These are phyloP conservation scores for Thermothielavioides terrestris DNA, from an alignment of 495 filamentous ascomycete species.

Conservation along the genomic window DNA sequence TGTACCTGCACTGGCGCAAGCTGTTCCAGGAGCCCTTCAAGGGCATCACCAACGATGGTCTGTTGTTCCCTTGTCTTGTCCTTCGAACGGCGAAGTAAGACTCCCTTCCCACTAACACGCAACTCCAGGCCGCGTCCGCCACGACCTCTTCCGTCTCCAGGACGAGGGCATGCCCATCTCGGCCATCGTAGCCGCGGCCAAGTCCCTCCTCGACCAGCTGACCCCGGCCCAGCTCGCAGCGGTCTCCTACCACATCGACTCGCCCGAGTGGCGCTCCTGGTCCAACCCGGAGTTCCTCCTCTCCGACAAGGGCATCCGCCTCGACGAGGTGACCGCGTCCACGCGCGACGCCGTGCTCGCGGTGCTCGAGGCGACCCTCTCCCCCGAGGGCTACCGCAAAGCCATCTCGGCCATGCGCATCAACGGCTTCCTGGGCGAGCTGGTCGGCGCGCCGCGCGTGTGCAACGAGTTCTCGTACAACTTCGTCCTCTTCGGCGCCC, in stretches of 20 bases:
- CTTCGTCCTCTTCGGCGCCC: constrained; percentile 53
- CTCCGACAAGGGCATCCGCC: constrained; percentile 52
- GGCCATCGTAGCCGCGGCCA: constrained; percentile 43
- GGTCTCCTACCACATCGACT: constrained; percentile 54
- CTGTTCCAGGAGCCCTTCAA: constrained; percentile 60
- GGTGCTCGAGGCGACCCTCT: constrained; percentile 50
- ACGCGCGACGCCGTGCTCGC: constrained; percentile 43
- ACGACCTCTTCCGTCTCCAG: constrained; percentile 48
- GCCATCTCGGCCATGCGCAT: constrained; percentile 61
- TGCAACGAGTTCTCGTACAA: constrained; percentile 72
- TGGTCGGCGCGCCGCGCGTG: constrained; percentile 50
- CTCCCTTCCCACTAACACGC: background rate
- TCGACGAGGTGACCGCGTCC: constrained; percentile 46
- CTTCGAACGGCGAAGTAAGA: background rate
- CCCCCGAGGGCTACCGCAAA: constrained; percentile 61
- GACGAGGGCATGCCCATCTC: constrained; percentile 54
- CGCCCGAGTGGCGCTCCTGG: constrained; percentile 64
- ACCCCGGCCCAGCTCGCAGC: constrained; percentile 39
- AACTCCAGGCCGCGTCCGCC: constrained; percentile 42
- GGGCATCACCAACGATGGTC: constrained; percentile 63
- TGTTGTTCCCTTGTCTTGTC: constrained; percentile 2
- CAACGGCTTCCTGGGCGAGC: constrained; percentile 68
- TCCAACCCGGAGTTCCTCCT: constrained; percentile 67
- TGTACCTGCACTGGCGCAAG: constrained; percentile 59
- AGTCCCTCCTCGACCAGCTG: constrained; percentile 35